These are phyloP conservation scores for Amniculicola lignicola DNA, from an alignment of 495 filamentous ascomycete species.

Conservation along the genomic window DNA sequence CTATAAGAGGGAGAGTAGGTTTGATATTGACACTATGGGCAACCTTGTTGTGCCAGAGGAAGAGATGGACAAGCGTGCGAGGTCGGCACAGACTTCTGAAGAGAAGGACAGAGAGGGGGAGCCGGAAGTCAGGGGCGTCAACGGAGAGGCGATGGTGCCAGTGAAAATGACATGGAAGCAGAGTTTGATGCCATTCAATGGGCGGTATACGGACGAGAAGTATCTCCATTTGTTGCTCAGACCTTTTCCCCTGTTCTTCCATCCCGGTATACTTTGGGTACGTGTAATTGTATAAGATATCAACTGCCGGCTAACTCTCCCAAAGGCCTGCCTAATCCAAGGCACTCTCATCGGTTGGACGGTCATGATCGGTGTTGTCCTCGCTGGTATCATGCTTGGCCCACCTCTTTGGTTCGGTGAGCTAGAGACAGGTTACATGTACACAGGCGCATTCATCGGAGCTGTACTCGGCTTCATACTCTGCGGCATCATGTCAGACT, in stretches of 20 bases:
- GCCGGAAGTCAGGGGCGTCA: too few species aligned
- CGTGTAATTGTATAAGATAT: conserved; percentile 13
- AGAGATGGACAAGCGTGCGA: neutral
- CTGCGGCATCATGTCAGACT: conserved; percentile 72
- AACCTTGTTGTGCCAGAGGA: conserved; percentile 22
- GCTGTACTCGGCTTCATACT: conserved; percentile 73
- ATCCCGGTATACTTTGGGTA: conserved; percentile 80
- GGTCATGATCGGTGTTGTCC: conserved; percentile 84
- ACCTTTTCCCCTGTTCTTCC: conserved; percentile 65
- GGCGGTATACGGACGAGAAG: conserved; percentile 66
- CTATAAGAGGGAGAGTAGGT: conserved; percentile 59
- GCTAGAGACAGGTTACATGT: conserved; percentile 81
- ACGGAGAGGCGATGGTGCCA: conserved; percentile 4
- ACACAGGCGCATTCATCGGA: conserved; percentile 81
- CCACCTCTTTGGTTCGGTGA: conserved; percentile 79
- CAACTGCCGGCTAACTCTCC: neutral
- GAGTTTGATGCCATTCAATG: conserved; percentile 68
- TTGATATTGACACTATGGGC: conserved; percentile 53
- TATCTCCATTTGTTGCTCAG: conserved; percentile 61
- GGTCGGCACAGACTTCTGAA: neutral
- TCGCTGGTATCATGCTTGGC: conserved; percentile 77
- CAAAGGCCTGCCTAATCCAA: conserved; percentile 74
- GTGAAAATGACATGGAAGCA: conserved; percentile 20
- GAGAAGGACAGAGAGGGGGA: neutral
- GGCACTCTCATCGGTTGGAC: conserved; percentile 92